A percentile compares a stretch with the other conserved stretches of the same genome.
phyloP scores from a whole-genome alignment of 805 yeast genomes.

The Ogataea neopini region DNA sequence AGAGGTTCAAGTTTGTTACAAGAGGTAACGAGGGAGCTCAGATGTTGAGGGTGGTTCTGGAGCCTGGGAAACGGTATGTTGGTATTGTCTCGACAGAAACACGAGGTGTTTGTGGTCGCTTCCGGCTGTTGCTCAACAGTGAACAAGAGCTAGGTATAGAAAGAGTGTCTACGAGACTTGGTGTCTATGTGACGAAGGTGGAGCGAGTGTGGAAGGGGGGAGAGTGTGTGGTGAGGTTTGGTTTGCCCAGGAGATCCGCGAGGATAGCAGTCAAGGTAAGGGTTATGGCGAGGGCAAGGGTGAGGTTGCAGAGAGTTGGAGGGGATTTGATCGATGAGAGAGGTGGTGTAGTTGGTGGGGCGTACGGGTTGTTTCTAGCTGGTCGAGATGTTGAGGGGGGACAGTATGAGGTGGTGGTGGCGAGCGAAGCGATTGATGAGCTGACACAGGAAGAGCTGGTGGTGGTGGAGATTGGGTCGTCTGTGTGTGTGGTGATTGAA shows the following conservation, averaged over 20 bases:
- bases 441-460: background rate
- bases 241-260: constrained; percentile 5
- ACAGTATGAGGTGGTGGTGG: background rate
- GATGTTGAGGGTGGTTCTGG: constrained; percentile 26
- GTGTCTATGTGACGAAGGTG: constrained; percentile 11
- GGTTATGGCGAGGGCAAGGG: background rate
- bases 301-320: background rate
- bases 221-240: constrained; percentile 1
- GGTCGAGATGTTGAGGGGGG: background rate
- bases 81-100: constrained; percentile 49
- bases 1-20: constrained; percentile 24
- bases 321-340: background rate
- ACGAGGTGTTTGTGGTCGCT: constrained; percentile 32
- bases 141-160: constrained; percentile 3
- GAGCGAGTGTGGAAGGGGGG: background rate
- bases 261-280: background rate
- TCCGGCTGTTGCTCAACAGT: constrained; percentile 36
- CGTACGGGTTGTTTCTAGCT: background rate
- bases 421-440: background rate
- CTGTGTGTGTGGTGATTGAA: background rate
- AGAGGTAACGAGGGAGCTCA: constrained; percentile 19
- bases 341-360: too few species aligned
- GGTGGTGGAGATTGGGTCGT: background rate
- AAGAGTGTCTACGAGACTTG: constrained; percentile 13
- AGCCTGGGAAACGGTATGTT: constrained; percentile 42